Evolutionary conservation across 495 filamentous ascomycete genomes (phyloP), one percentile per base, ranked within the genome.

Genomic region (Penicillium odoratum): DNA sequence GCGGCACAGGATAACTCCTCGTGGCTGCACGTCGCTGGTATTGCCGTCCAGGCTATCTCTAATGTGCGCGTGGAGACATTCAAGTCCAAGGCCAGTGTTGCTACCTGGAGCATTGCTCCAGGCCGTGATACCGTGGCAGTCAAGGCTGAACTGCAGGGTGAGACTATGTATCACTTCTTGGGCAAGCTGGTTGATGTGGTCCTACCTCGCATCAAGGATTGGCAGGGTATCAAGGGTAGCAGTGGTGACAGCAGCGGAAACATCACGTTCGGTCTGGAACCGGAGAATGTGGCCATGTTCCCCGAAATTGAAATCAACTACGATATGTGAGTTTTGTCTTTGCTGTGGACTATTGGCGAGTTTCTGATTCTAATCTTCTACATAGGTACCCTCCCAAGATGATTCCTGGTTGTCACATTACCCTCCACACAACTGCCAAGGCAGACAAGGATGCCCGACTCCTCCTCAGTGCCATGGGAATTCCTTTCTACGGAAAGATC

Each of bases 261-360:
- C 72, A 84, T 98, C 53, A 80, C 78, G 28, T 96, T 88, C 70
- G 93, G 93, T 57, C 76, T 98, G 58, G 75, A 71, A 6, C 77
- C 85, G 34, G 87, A 91, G 58, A 80, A 83, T 42, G 83, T 97
- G 52, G 83, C 86, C 53, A 66, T 89, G 50, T 98, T 97, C 73
- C 95, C 95, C 0, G 94, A 98, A 76, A 82, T 98, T 52, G 92
- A 96, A 71, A 82, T 88, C 44, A 95, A 96, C 74, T 93, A 92
- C 68, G 88, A 92, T 74, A 81, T 84, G 92, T 97, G 74, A 83
- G 92, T 85, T 45, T 33, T 29, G 2, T 28, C 6, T 43, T 31
- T 13, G 16, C 47, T 54, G 34, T 31, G 9, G 13, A 26, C n/a
- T 15, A 15, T 16, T 21, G 16, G 31, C 10, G n/a, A 15, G 30